Base-by-base conservation (phyloP, 2,329 filamentous ascomycete genomes). In the Ophiostoma sp. region DNA sequence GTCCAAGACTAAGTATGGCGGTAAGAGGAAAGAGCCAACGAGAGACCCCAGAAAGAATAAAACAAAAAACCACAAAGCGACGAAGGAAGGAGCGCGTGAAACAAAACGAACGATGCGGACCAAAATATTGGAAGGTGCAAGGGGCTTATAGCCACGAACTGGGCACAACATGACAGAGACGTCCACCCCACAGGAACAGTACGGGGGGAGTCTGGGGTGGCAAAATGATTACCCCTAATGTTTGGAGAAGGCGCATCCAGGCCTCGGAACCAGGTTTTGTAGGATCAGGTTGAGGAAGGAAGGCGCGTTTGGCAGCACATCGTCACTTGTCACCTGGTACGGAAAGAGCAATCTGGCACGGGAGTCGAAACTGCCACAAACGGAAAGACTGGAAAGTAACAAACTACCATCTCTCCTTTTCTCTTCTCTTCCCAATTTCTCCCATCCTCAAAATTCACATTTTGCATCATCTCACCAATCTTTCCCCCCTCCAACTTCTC, bases 181-280 rank as follows among this genome's bases (percentile, higher is more conserved):
- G 11, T 39, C 59, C 25, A 19, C 28, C 66, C 61, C 22, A 42
- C 12, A 45, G n/a, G 22, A 42, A 66, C 22, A 45, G 22, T 17
- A 66, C 39, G 61, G 36, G 22, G 36, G 11, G 22, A 36, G 28
- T 50, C 64, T 39, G 28, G 66, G 45, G 66, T 69, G 66, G 66
- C 45, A 68, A 55, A 69, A 25, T 5, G 19, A 57, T 45, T 22
- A 15, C n/a, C 48, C 66, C 25, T 25, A 28, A 52, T 55, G 48
- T 52, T 70, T 61, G 69, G 52, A 52, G 69, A 33, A 70, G 69
- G n/a, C 52, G 39, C 63, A 48, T 28, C 63, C 39, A 66, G 63
- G 61, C 61, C 63, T 48, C 42, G 8, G 42, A 69, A 22, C 42
- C 64, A 33, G 25, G 64, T 52, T 69, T 28, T 66, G 61, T 17